A percentile compares a stretch with the other conserved stretches of the same genome.
These are phyloP conservation scores for Termitomyces sp. DNA, from an alignment of 768 basidiomycete genomes.

Conservation along the genomic window DNA sequence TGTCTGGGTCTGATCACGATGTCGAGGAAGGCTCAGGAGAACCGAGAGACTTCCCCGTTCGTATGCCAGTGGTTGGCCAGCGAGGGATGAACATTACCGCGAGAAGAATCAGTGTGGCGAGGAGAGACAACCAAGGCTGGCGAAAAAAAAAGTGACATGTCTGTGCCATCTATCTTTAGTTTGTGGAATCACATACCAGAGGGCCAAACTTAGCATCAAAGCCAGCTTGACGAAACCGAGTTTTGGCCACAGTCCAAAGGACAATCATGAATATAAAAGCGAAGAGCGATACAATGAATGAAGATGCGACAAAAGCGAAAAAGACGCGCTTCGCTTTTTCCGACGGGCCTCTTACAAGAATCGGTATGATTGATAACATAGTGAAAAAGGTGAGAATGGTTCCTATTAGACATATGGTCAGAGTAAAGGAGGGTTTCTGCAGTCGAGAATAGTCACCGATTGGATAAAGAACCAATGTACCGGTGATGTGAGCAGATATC, in stretches of 20 bases:
- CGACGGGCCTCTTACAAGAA: constrained; percentile 13
- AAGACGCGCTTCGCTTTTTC: constrained; percentile 23
- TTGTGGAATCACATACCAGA: constrained; percentile 22
- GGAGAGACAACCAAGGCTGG: constrained; percentile 31
- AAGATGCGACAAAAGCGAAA: constrained; percentile 18
- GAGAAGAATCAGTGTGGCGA: constrained; percentile 23
- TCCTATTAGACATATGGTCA: constrained; percentile 14
- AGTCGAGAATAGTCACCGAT: constrained; percentile 18
- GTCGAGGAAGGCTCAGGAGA: not conserved
- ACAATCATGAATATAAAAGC: constrained; percentile 34
- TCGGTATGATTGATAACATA: constrained; percentile 23
- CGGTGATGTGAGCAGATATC: constrained; percentile 26
- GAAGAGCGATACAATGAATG: constrained; percentile 22
- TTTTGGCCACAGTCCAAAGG: constrained; percentile 26
- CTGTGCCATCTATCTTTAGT: not conserved
- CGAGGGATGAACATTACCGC: constrained; percentile 13
- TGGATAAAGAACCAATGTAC: constrained; percentile 29
- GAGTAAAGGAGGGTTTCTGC: not conserved
- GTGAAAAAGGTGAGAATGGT: constrained; percentile 24
- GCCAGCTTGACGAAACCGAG: constrained; percentile 25
- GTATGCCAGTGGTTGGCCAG: not conserved
- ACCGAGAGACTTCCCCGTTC: not conserved
- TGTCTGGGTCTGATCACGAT: not conserved
- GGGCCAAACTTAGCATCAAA: constrained; percentile 29
- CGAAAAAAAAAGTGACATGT: not conserved